Evolutionary conservation across 1,284 basidiomycete species (phyloP).

Genomic region (Leccinum pallidistipes): DNA sequence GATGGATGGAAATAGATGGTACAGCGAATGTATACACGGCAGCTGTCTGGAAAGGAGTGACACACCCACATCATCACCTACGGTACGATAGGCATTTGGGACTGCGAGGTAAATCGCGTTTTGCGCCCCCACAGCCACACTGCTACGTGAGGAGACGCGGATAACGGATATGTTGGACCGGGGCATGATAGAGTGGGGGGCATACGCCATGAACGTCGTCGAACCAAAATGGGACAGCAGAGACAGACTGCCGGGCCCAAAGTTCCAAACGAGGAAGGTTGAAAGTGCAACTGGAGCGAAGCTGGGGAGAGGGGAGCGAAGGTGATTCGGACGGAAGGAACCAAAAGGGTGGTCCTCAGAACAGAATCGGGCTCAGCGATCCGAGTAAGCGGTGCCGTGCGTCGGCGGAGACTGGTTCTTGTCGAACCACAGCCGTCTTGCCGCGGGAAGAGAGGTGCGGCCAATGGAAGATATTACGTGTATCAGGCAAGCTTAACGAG

Average conservation of each 20-base stretch:
- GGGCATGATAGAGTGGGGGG: background rate
- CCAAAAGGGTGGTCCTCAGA: slow-evolving; percentile 5
- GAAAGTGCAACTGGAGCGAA: slow-evolving; percentile 15
- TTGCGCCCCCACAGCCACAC: slow-evolving; percentile 23
- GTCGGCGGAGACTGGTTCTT: slow-evolving; percentile 32
- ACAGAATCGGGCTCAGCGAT: slow-evolving; percentile 7
- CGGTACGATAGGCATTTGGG: slow-evolving; percentile 1
- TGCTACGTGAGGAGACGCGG: background rate
- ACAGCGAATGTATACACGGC: slow-evolving; percentile 5
- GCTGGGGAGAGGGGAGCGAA: background rate
- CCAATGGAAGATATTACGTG: slow-evolving; percentile 35
- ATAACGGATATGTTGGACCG: background rate
- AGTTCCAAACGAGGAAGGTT: slow-evolving; percentile 29
- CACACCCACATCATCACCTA: background rate
- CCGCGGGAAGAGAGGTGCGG: slow-evolving; percentile 31
- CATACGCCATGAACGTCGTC: background rate
- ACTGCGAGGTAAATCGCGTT: slow-evolving; percentile 27
- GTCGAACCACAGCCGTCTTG: slow-evolving; percentile 13
- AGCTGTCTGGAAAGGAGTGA: background rate
- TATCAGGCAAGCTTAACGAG: slow-evolving; percentile 28
- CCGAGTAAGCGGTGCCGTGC: slow-evolving; percentile 22
- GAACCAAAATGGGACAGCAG: slow-evolving; percentile 12
- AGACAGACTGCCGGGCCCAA: slow-evolving; percentile 22
- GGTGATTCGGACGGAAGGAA: slow-evolving; percentile 14
- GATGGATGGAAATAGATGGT: slow-evolving; percentile 1